These are phyloP conservation scores for Entomortierella lignicola DNA, from an alignment of 192 early-diverging fungal species.

Conservation along the genomic window DNA sequence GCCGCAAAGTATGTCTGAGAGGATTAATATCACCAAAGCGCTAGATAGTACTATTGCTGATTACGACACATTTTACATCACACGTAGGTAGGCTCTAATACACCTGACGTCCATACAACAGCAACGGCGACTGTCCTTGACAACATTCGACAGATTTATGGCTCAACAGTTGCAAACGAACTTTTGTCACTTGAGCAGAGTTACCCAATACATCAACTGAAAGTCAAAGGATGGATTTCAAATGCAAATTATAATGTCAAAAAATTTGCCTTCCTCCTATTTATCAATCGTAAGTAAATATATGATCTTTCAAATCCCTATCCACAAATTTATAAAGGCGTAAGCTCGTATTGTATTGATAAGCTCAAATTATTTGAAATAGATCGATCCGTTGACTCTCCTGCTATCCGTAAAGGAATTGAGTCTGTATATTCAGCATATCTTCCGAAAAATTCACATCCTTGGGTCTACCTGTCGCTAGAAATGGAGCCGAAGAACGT, in stretches of 20 bases:
- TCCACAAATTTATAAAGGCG: conserved; percentile 10
- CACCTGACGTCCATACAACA: conserved; percentile 84
- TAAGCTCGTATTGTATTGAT: not conserved
- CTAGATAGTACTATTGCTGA: not conserved
- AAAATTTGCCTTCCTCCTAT: conserved; percentile 87
- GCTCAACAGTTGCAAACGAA: conserved; percentile 81
- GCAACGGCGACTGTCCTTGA: conserved; percentile 70
- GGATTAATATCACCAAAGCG: not conserved
- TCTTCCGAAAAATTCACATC: conserved; percentile 88
- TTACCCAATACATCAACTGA: conserved; percentile 64
- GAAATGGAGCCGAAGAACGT: conserved; percentile 88
- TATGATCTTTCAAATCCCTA: not conserved
- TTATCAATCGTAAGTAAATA: conserved; percentile 87
- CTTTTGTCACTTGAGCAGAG: conserved; percentile 72
- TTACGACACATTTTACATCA: not conserved
- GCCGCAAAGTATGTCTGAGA: conserved; percentile 78
- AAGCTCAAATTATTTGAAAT: not conserved
- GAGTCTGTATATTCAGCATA: conserved; percentile 84
- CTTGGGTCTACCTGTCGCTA: conserved; percentile 93
- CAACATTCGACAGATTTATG: conserved; percentile 89
- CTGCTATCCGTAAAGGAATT: conserved; percentile 82
- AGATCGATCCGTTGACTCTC: conserved; percentile 89
- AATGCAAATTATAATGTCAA: conserved; percentile 91
- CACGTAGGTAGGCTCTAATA: conserved; percentile 69
- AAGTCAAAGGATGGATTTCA: conserved; percentile 83